Base-by-base conservation (phyloP, 1,284 basidiomycete genomes). In the Cutaneotrichosporon arboriforme region DNA sequence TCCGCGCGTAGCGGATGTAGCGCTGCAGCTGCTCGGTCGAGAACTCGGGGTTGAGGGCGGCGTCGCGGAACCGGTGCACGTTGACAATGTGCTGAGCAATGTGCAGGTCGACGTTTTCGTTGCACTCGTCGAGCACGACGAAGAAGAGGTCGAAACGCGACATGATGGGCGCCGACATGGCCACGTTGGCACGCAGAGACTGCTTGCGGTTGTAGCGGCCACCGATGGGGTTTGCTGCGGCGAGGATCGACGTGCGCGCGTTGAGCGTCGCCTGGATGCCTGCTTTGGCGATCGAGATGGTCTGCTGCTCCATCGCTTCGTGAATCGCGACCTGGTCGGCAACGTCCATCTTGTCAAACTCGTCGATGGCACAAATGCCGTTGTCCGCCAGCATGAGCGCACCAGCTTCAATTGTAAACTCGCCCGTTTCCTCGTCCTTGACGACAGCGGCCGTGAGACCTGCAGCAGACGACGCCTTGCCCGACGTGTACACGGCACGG, bases 281-380 rank as follows among this genome's bases (percentile, higher is more conserved):
- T 3, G 96, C 96, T 75, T 99, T 98, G 49, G 96, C 96, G 63
- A 98, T 97, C 34, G 92, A 97, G 67, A 98, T 97, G 1, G 94
- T 98, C 78, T 98, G 94, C 77, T 98, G 94, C 83, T 98, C 94
- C 94, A 98, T 98, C 2, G 96, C 93, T 81, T 98, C 94, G 81
- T 99, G 96, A 64, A 99, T 98, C 34, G 96, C 96, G 40, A 98
- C 92, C 74, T 98, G 96, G 74, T 98, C 96, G 2, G 90, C 85
- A 44, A 97, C 83, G 74, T 98, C 94, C 96, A 98, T 99, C 78
- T 99, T 99, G 82, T 99, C 94, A 72, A 99, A 98, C 75, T 98
- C 96, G 78, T 98, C 96, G 67, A 99, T 98, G 14, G 94, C 93
- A 69, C 96, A 99, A 72, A 98, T 97, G 18, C 96, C 96, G 64